Percentiles rank a stretch among this genome's conserved stretches.
These are phyloP conservation scores for Anaeromyces robustus DNA, from an alignment of 192 early-diverging fungal species.

Conservation along the genomic window DNA sequence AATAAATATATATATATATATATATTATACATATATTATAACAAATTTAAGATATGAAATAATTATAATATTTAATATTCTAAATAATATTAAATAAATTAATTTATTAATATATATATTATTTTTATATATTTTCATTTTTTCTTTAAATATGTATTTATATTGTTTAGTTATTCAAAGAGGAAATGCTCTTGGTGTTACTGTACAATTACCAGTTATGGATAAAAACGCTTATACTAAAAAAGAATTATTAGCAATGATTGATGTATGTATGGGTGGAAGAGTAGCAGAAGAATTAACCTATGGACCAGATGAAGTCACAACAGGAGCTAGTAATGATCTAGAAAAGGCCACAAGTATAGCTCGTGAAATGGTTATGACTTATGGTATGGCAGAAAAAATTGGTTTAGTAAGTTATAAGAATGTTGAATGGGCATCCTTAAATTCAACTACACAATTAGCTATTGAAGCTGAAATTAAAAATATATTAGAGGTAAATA, in stretches of 20 bases:
- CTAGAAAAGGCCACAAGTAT: conserved; percentile 76
- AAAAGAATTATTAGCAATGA: conserved; percentile 68
- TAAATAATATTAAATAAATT: neutral
- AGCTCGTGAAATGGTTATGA: conserved; percentile 78
- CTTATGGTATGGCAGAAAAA: conserved; percentile 89
- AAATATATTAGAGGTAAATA: conserved; percentile 43
- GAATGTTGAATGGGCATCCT: conserved; percentile 53
- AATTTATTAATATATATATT: too few relatives aligned
- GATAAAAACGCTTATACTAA: conserved; percentile 66
- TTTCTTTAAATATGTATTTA: too few relatives aligned
- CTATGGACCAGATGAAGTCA: conserved; percentile 85
- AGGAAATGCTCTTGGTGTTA: conserved; percentile 67
- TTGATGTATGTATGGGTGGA: conserved; percentile 98
- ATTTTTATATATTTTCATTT: too few relatives aligned
- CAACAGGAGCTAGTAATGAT: conserved; percentile 85
- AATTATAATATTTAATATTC: neutral
- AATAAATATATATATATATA: too few relatives aligned
- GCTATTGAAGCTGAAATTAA: conserved; percentile 80
- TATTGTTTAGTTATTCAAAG: conserved; percentile 75
- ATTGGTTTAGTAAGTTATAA: conserved; percentile 67
- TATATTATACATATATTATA: too few relatives aligned
- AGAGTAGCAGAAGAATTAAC: conserved; percentile 92
- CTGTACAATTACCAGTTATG: conserved; percentile 84
- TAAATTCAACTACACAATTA: conserved; percentile 59
- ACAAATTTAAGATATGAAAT: neutral